phyloP scores from a whole-genome alignment of 352 stramenopile genomes.

The Pythium dissimile region DNA sequence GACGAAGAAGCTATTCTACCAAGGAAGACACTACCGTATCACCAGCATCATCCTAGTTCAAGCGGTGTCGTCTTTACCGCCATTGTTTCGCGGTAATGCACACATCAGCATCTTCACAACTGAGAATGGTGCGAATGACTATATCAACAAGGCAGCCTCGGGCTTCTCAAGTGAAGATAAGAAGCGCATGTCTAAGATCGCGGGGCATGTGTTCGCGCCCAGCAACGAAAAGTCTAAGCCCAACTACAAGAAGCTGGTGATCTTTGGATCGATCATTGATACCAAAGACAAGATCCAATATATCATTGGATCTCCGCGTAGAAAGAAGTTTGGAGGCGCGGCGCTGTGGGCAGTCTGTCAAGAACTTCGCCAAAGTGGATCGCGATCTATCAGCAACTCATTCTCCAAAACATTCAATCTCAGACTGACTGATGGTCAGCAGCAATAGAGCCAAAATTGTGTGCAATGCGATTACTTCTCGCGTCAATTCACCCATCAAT shows the following conservation, averaged over 20 bases:
- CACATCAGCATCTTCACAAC: not conserved
- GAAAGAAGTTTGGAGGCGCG: not conserved
- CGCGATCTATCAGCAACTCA: no score
- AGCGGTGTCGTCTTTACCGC: not conserved
- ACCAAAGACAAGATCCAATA: not conserved
- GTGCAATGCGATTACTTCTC: no score
- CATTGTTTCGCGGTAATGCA: not conserved
- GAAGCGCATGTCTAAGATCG: not conserved
- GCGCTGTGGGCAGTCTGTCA: not conserved
- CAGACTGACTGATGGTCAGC: no score
- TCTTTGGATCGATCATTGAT: not conserved
- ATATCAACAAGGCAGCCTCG: not conserved
- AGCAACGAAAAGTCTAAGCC: not conserved
- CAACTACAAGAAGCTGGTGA: not conserved
- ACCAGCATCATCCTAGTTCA: not conserved
- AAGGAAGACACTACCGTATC: not conserved
- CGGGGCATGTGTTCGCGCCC: not conserved
- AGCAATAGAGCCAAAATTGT: no score
- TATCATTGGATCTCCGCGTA: not conserved
- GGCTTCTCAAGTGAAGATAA: not conserved
- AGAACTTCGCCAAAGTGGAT: not conserved
- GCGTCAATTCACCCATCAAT: no score
- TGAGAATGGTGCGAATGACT: not conserved
- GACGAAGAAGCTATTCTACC: not conserved
- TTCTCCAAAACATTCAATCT: no score